These are phyloP conservation scores for Neurospora sp. DNA, from an alignment of 495 filamentous ascomycete genomes.

Conservation along the genomic window DNA sequence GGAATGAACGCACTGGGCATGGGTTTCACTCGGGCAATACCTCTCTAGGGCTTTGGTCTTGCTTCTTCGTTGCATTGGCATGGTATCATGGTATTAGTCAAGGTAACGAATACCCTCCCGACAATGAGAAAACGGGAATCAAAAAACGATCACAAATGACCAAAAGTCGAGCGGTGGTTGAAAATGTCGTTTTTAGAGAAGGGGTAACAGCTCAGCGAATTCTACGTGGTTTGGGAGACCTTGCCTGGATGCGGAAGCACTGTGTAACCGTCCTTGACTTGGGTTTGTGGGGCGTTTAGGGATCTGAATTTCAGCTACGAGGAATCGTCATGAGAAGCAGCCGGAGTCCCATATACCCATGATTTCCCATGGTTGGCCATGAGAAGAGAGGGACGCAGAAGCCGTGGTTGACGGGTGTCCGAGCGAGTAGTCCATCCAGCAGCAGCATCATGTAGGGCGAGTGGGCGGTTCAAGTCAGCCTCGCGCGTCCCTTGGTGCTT, in stretches of 20 bases:
- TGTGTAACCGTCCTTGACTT: neutral
- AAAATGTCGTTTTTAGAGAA: conserved; percentile 3
- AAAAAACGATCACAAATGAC: conserved; percentile 25
- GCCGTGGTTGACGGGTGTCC: neutral
- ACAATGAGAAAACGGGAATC: conserved; percentile 26
- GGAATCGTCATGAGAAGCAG: neutral
- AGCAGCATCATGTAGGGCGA: neutral
- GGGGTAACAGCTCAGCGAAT: neutral
- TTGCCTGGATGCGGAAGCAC: neutral
- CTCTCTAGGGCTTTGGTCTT: conserved; percentile 36
- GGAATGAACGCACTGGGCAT: conserved; percentile 31
- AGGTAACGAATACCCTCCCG: conserved; percentile 33
- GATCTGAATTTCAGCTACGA: conserved; percentile 1
- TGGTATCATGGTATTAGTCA: conserved; percentile 40
- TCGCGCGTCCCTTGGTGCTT: neutral
- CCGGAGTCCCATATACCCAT: neutral
- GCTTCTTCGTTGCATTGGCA: conserved; percentile 48
- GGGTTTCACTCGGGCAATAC: conserved; percentile 44
- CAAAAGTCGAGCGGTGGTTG: conserved; percentile 14
- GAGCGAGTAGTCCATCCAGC: neutral
- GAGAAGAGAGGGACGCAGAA: neutral
- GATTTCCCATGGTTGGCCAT: neutral
- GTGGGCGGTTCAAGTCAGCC: neutral
- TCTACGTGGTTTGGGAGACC: conserved; percentile 2
- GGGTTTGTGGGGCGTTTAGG: neutral